Conservation (phyloP, 306 rosid genomes). For the Erythrophleum fordii region DNA sequence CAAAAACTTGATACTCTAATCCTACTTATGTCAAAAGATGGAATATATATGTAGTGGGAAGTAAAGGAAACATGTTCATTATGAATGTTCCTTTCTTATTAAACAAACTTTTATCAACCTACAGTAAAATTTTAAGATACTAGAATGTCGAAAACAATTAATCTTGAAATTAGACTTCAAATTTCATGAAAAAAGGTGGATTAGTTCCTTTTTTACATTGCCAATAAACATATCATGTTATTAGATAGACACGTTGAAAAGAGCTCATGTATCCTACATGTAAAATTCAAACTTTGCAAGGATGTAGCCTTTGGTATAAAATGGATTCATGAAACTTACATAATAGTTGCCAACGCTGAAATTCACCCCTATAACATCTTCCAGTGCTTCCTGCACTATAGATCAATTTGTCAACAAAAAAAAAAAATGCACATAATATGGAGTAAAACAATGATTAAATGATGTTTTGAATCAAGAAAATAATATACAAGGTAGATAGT, state of each 20-base stretch:
- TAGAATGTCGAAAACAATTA: conserved; percentile 18
- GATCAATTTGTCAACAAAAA: conserved; percentile 36
- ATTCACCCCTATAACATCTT: conserved; percentile 82
- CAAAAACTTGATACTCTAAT: conserved; percentile 65
- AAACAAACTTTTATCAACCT: conserved; percentile 15
- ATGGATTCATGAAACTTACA: conserved; percentile 54
- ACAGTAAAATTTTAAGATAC: not conserved
- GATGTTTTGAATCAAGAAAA: conserved; percentile 21
- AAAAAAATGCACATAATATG: not conserved
- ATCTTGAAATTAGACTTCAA: not conserved
- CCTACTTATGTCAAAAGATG: conserved; percentile 31
- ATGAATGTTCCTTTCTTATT: conserved; percentile 12
- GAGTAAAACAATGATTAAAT: conserved; percentile 3
- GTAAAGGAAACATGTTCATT: conserved; percentile 16
- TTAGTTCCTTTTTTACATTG: not conserved
- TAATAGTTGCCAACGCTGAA: conserved; percentile 92
- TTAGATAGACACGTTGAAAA: not conserved
- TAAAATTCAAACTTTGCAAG: conserved; percentile 8
- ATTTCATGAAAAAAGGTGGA: not conserved
- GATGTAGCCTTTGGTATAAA: no score
- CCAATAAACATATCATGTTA: not conserved
- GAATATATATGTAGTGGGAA: conserved; percentile 25
- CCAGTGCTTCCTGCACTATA: conserved; percentile 94
- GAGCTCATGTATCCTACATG: not conserved
- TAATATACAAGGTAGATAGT: conserved; percentile 21